Percentiles rank a stretch among this genome's conserved stretches.
phyloP scores from a whole-genome alignment of 768 basidiomycete genomes.

The Russula earlei region DNA sequence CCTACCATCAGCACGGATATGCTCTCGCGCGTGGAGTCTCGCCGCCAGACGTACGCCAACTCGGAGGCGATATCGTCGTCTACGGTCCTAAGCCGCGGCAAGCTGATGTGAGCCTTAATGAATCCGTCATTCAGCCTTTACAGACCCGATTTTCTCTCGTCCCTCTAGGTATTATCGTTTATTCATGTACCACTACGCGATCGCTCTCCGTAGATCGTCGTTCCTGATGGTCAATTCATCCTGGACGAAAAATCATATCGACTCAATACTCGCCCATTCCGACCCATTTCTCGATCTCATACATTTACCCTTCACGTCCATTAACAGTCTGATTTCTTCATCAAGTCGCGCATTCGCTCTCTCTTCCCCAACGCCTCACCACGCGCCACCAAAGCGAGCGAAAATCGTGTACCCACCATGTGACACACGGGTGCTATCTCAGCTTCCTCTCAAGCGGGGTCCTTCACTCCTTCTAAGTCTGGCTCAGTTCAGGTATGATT shows the following conservation, averaged over 20 bases:
- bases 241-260: slow-evolving; percentile 85
- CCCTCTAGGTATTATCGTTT: slow-evolving; percentile 71
- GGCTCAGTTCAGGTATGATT: slow-evolving; percentile 83
- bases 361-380: neutral
- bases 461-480: slow-evolving; percentile 70
- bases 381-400: slow-evolving; percentile 22
- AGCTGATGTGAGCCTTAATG: slow-evolving; percentile 45
- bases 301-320: slow-evolving; percentile 24
- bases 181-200: slow-evolving; percentile 76
- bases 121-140: neutral
- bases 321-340: neutral
- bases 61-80: slow-evolving; percentile 46
- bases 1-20: slow-evolving; percentile 94
- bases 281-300: slow-evolving; percentile 41
- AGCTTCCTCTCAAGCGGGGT: slow-evolving; percentile 43
- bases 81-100: slow-evolving; percentile 43
- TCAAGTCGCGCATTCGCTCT: neutral
- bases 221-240: slow-evolving; percentile 92
- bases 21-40: slow-evolving; percentile 66
- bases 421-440: slow-evolving; percentile 64
- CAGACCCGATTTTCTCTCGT: neutral
- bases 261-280: slow-evolving; percentile 53
- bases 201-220: slow-evolving; percentile 59
- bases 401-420: slow-evolving; percentile 86
- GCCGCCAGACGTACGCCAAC: slow-evolving; percentile 56